Evolutionary conservation across 2,329 filamentous ascomycete genomes (phyloP), one percentile per base, ranked within the genome.

Genomic region (Beauveria medogensis): DNA sequence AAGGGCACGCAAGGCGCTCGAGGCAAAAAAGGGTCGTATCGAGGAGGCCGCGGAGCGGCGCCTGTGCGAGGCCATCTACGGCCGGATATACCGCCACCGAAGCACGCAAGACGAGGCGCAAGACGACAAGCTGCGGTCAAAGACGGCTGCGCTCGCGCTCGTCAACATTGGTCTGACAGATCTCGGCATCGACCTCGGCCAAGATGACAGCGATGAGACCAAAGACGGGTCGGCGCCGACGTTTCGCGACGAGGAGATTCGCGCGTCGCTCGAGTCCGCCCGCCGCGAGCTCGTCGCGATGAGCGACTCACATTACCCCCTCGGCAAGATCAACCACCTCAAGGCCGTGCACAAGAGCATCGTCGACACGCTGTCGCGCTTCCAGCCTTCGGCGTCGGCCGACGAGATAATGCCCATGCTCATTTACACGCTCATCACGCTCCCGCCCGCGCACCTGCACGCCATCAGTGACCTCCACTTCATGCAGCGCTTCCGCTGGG

Each of bases 331-430:
- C 47, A 90, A 92, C 68, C 87, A 92, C 68, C 80, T 99, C 60
- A 96, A 92, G 65, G 86, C 87, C 44, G 90, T 91, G 3, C 94
- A 97, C 73, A 95, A 95, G 77, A 89, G 87, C 65, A 97, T 99
- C 64, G 94, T 99, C 54, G 93, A 97, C 72, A 92, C 92, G 1
- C 73, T 88, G 54, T 81, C 84, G 4, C 80, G 85, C 66, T 86
- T 87, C 63, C 84, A 86, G 64, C 84, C 83, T 20, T 86, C 92
- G 0, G 96, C 94, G 1, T 97, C 94, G 1, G 94, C 94, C 3
- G 94, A 99, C 70, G 94, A 97, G 74, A 95, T 99, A 59, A 86
- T 99, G 72, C 94, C 94, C 0, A 96, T 96, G 73, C 82, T 99
- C 64, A 99, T 99, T 64, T 99, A 96, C 76, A 91, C 92, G 0